Percentiles rank a stretch among this genome's conserved stretches.
phyloP scores from a whole-genome alignment of 352 stramenopile genomes.

The Phytophthora brassicae region DNA sequence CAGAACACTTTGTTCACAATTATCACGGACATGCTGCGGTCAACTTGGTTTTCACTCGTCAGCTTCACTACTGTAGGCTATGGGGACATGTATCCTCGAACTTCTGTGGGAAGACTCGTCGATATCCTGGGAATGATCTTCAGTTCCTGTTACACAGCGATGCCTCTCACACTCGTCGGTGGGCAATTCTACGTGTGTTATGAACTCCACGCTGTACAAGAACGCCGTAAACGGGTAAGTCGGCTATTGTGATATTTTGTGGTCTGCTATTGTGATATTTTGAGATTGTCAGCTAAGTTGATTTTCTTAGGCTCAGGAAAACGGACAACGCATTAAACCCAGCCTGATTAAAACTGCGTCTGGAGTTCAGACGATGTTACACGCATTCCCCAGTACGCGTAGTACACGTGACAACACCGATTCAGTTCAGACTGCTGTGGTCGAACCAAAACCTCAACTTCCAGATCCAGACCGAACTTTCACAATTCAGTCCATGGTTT shows the following conservation, averaged over 20 bases:
- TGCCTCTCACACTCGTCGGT: constrained; percentile 61
- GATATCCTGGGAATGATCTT: constrained; percentile 55
- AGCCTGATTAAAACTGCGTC: neutral
- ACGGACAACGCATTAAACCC: constrained; percentile 10
- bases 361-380: constrained; percentile 3
- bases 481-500: neutral
- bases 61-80: constrained; percentile 61
- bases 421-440: neutral
- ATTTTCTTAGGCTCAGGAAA: neutral
- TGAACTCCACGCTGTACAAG: constrained; percentile 40
- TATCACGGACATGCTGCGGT: constrained; percentile 48
- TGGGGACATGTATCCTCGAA: constrained; percentile 45
- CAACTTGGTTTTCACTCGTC: constrained; percentile 50
- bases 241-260: neutral
- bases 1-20: constrained; percentile 37
- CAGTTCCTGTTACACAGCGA: constrained; percentile 59
- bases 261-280: too few relatives aligned
- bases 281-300: neutral
- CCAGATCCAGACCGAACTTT: neutral
- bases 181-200: constrained; percentile 69
- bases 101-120: constrained; percentile 42
- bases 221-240: constrained; percentile 31
- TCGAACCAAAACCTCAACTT: neutral
- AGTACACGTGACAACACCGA: neutral
- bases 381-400: constrained; percentile 7